Evolutionary conservation across 208 protist species (phyloP).

Genomic region (Naegleria gruberi): DNA sequence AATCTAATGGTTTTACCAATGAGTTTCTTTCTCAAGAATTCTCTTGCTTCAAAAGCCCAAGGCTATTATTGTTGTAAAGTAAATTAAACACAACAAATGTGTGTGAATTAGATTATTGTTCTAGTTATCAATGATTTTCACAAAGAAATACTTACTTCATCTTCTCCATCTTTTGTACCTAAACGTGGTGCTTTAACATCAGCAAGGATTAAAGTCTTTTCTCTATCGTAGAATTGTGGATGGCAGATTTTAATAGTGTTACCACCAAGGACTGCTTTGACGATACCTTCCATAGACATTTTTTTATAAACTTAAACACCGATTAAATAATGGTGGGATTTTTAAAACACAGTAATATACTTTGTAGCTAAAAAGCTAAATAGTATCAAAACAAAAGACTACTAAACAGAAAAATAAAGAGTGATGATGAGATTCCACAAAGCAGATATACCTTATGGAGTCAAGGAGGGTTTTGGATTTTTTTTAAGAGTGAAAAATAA

Average conservation of each 20-base stretch:
- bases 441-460: too few species aligned
- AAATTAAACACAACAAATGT: background rate
- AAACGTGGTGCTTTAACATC: constrained; percentile 14
- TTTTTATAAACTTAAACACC: too few species aligned
- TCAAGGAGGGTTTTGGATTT: too few species aligned
- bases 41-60: constrained; percentile 43
- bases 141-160: background rate
- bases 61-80: constrained; percentile 26
- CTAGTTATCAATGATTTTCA: too few species aligned
- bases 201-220: background rate
- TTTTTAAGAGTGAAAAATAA: too few species aligned
- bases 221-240: background rate
- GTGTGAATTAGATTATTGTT: background rate
- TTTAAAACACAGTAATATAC: too few species aligned
- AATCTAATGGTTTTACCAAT: constrained; percentile 41
- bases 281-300: background rate
- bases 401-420: too few species aligned
- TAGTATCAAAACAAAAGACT: too few species aligned
- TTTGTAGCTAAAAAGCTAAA: too few species aligned
- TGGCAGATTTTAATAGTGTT: constrained; percentile 15
- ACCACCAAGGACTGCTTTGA: constrained; percentile 7
- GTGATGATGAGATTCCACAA: too few species aligned
- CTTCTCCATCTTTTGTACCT: background rate
- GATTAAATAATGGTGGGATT: too few species aligned
- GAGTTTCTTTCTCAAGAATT: constrained; percentile 36